Evolutionary conservation across 2,329 filamentous ascomycete genomes (phyloP).

Genomic region (Pseudomassariella vexata): DNA sequence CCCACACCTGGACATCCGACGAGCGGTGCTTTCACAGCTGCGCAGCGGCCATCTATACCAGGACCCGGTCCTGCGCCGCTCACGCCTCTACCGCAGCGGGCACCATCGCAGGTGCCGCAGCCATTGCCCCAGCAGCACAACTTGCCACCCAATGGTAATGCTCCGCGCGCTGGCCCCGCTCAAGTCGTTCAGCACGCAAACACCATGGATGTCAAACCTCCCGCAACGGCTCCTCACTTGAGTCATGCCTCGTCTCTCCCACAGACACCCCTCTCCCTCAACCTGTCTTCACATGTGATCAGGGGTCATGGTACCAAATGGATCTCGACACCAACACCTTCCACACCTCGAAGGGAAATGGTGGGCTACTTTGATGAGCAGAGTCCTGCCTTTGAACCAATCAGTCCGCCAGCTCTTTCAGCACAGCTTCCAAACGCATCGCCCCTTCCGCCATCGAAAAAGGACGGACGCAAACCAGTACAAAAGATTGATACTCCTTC

Average conservation of each 20-base stretch:
- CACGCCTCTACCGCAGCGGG: constrained; percentile 1
- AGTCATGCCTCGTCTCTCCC: constrained; percentile 11
- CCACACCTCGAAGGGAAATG: constrained; percentile 41
- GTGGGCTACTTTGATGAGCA: constrained; percentile 32
- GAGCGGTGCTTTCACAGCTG: constrained; percentile 1
- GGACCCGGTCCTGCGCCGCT: too few species aligned
- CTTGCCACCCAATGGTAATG: constrained; percentile 13
- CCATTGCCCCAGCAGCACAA: constrained; percentile 8
- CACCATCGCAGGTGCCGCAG: constrained; percentile 4
- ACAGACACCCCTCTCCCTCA: constrained; percentile 17
- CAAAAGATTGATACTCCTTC: constrained; percentile 17
- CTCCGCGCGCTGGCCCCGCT: constrained; percentile 12
- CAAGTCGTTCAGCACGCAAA: constrained; percentile 15
- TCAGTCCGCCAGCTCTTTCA: constrained; percentile 46
- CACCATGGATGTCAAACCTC: constrained; percentile 14
- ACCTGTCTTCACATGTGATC: constrained; percentile 20
- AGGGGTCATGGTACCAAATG: constrained; percentile 50
- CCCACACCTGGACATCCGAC: constrained; percentile 3
- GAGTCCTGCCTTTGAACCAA: constrained; percentile 52
- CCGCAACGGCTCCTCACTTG: constrained; percentile 12
- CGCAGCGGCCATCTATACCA: constrained; percentile 6
- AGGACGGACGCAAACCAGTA: constrained; percentile 25
- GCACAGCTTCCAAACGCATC: constrained; percentile 29
- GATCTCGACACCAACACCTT: constrained; percentile 50
- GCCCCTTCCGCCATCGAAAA: constrained; percentile 25